phyloP scores from a whole-genome alignment of 768 basidiomycete species.

The Hirschioporus abietinus region DNA sequence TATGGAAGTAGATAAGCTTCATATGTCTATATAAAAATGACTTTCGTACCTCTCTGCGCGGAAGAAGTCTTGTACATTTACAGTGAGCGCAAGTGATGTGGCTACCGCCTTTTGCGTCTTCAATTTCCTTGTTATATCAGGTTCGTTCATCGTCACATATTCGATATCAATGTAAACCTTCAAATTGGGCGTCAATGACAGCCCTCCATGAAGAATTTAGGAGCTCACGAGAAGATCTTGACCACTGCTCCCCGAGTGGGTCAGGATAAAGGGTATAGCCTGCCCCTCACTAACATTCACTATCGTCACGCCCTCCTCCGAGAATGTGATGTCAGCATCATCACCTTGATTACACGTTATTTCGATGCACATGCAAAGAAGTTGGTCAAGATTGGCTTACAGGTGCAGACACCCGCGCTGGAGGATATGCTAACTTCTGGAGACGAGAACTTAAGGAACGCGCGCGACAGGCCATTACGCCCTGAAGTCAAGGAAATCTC shows the following conservation, averaged over 20 bases:
- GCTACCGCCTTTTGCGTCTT: conserved; percentile 50
- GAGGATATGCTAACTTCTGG: conserved; percentile 34
- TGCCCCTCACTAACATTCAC: not conserved
- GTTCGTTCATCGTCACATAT: conserved; percentile 57
- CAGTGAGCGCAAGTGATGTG: conserved; percentile 75
- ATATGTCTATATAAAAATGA: conserved; percentile 2
- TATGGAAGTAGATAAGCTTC: conserved; percentile 4
- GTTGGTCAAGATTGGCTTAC: conserved; percentile 19
- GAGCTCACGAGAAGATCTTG: conserved; percentile 54
- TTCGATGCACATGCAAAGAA: not conserved
- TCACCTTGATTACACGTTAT: not conserved
- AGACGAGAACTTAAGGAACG: conserved; percentile 48
- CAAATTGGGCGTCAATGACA: conserved; percentile 30
- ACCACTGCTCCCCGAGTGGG: conserved; percentile 62
- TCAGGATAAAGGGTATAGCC: conserved; percentile 26
- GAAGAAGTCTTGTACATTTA: conserved; percentile 97
- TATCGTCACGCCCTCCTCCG: not conserved
- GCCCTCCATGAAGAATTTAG: not conserved
- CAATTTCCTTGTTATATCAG: conserved; percentile 47
- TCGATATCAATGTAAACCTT: conserved; percentile 64
- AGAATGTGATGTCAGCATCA: not conserved
- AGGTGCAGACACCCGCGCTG: conserved; percentile 9
- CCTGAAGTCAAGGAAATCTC: conserved; percentile 59
- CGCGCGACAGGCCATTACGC: conserved; percentile 55
- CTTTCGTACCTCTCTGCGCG: conserved; percentile 64